Base-by-base conservation (phyloP, 106 monocot genomes). In the Ottelia alismoides region DNA sequence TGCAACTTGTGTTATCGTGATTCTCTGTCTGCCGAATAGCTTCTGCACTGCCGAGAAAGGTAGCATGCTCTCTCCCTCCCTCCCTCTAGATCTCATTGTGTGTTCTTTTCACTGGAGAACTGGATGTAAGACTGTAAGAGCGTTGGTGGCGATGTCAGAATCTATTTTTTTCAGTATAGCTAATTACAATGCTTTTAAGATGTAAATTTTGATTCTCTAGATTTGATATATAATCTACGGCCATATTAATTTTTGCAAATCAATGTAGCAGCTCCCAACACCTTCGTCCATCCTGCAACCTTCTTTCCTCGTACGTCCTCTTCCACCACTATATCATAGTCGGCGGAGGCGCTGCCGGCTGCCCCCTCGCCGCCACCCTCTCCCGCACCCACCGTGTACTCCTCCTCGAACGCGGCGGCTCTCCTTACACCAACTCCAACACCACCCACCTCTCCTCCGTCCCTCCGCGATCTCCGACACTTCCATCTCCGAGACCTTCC, bases 331-430 rank as follows among this genome's bases (percentile, higher is more conserved):
- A 78, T 67, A 83, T 83, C 56, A 69, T 83, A 67, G 30, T 84
- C 22, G 79, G 78, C 55, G 79, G 84, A 2, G 84, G 79, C 18
- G 71, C 80, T 12, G 76, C 85, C n/a, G 85, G 80, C 24, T 85
- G 85, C 60, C 76, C 80, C 10, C 57, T 85, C 9, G 85, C 79
- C 10, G 69, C 76, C 20, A 80, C 79, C 30, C 72, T 85, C 21
- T 79, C 85, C 24, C 17, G 49, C 27, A 28, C 29, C 2, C 73
- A 31, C 63, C 52, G 49, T 0, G 85, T 79, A 12, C 59, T 85
- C 4, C 62, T 85, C 14, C 61, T 85, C 2, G 80, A 80, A 60
- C 27, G 80, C 1, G 85, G 85, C 1, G 76, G 76, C 51, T 59
- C 76, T 2, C 80, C 76, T 0, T 80, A 85, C 56, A 76, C 61